Conservation (phyloP, 2,329 filamentous ascomycete species). For the Pezicula rhizophila region DNA sequence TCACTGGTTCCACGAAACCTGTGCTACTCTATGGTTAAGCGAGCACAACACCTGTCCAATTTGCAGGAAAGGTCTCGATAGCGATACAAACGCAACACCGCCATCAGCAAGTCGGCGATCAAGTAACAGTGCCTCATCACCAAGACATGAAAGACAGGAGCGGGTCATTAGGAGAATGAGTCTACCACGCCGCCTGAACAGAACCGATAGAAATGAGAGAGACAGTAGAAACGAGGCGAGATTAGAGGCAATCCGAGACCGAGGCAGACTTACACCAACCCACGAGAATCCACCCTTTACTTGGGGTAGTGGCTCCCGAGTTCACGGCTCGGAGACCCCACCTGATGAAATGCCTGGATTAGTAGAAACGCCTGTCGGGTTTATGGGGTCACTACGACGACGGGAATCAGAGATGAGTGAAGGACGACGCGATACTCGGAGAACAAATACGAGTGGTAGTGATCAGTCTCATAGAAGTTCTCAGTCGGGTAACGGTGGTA, state of each 20-base stretch:
- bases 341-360: slow-evolving; percentile 1
- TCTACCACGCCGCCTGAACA: slow-evolving; percentile 6
- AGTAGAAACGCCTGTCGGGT: not conserved
- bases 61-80: slow-evolving; percentile 47
- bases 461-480: slow-evolving; percentile 19
- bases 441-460: slow-evolving; percentile 20
- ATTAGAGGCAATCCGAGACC: slow-evolving; percentile 21
- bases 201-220: slow-evolving; percentile 7
- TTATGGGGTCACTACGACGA: not conserved
- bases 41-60: slow-evolving; percentile 93
- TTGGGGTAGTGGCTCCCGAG: not conserved
- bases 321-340: not conserved
- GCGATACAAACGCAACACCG: slow-evolving; percentile 6
- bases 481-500: slow-evolving; percentile 7
- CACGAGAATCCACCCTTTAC: slow-evolving; percentile 5
- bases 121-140: slow-evolving; percentile 6
- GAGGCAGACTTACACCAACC: slow-evolving; percentile 13
- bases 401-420: slow-evolving; percentile 15
- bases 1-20: slow-evolving; percentile 88
- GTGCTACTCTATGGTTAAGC: slow-evolving; percentile 75
- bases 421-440: slow-evolving; percentile 9
- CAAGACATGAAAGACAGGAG: slow-evolving; percentile 14
- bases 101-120: slow-evolving; percentile 8
- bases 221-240: slow-evolving; percentile 21
- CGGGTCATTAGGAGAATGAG: slow-evolving; percentile 13